These are phyloP conservation scores for Coffea eugenioides DNA, from an alignment of 257 asterid species.

Conservation along the genomic window DNA sequence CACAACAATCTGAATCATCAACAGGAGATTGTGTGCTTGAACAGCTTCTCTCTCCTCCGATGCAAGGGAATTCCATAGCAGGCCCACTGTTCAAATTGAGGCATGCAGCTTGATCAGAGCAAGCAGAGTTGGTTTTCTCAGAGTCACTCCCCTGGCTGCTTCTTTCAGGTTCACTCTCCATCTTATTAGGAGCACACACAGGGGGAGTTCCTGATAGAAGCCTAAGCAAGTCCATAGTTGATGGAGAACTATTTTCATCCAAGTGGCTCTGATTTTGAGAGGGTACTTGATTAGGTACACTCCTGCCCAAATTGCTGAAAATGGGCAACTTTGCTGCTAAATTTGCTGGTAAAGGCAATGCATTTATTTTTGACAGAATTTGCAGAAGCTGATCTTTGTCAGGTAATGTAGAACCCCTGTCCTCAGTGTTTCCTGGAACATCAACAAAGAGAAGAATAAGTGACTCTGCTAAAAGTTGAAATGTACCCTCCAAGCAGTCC, in stretches of 20 bases:
- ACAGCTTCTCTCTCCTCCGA: constrained; percentile 59
- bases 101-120: constrained; percentile 34
- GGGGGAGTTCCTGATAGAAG: constrained; percentile 55
- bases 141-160: constrained; percentile 62
- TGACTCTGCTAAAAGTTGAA: not conserved
- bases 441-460: not conserved
- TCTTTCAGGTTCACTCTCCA: constrained; percentile 49
- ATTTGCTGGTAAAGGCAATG: constrained; percentile 59
- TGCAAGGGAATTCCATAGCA: constrained; percentile 30
- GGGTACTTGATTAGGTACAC: constrained; percentile 28
- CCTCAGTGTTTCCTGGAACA: constrained; percentile 49
- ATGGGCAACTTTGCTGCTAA: constrained; percentile 39
- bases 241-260: constrained; percentile 39
- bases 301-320: constrained; percentile 30
- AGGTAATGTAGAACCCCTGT: constrained; percentile 39
- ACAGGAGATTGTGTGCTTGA: constrained; percentile 51
- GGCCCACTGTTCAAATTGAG: constrained; percentile 40
- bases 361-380: constrained; percentile 58
- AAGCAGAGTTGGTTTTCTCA: constrained; percentile 64
- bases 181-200: constrained; percentile 30
- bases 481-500: constrained; percentile 5
- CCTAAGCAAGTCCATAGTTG: constrained; percentile 75
- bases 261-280: constrained; percentile 35
- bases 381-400: constrained; percentile 65
- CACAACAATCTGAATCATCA: constrained; percentile 50